These are phyloP conservation scores for Zizania latifolia DNA, from an alignment of 176 grass and related monocot genomes.

Conservation along the genomic window DNA sequence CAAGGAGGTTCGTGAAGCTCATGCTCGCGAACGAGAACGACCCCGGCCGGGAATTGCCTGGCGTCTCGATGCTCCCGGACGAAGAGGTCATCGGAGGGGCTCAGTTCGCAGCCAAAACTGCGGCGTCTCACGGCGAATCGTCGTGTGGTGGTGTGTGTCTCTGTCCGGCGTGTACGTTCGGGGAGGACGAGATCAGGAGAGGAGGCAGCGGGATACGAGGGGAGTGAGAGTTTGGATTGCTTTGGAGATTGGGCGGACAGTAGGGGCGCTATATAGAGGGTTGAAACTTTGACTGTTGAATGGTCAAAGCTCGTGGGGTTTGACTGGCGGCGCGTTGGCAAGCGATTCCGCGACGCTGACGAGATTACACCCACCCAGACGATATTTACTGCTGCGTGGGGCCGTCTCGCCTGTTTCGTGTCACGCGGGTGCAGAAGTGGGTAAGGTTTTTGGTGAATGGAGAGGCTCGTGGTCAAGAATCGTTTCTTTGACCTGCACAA, in stretches of 20 bases:
- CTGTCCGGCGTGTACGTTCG: conserved; percentile 26
- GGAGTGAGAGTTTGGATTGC: conserved; percentile 13
- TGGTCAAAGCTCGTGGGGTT: conserved; percentile 79
- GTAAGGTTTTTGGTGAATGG: conserved; percentile 5
- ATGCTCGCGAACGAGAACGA: conserved; percentile 46
- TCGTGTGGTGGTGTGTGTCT: neutral
- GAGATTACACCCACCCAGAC: neutral
- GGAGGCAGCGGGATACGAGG: neutral
- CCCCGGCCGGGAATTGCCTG: conserved; percentile 37
- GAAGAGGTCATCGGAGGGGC: conserved; percentile 56
- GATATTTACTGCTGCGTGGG: neutral
- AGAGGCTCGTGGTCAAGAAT: conserved; percentile 30
- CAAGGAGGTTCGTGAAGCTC: conserved; percentile 49
- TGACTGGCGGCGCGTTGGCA: conserved; percentile 55
- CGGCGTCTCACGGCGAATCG: neutral
- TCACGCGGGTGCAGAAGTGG: too few relatives aligned
- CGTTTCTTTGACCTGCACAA: conserved; percentile 60
- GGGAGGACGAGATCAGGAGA: neutral
- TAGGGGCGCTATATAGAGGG: conserved; percentile 43
- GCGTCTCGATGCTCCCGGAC: conserved; percentile 61
- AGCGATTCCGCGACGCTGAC: neutral
- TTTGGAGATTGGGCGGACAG: conserved; percentile 43
- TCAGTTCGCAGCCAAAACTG: neutral
- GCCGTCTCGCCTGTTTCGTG: neutral
- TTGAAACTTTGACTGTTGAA: conserved; percentile 74